Percentiles rank a stretch among this genome's conserved stretches.
These are phyloP conservation scores for Ceratocystis albifundus DNA, from an alignment of 2,329 filamentous ascomycete genomes.

Conservation along the genomic window DNA sequence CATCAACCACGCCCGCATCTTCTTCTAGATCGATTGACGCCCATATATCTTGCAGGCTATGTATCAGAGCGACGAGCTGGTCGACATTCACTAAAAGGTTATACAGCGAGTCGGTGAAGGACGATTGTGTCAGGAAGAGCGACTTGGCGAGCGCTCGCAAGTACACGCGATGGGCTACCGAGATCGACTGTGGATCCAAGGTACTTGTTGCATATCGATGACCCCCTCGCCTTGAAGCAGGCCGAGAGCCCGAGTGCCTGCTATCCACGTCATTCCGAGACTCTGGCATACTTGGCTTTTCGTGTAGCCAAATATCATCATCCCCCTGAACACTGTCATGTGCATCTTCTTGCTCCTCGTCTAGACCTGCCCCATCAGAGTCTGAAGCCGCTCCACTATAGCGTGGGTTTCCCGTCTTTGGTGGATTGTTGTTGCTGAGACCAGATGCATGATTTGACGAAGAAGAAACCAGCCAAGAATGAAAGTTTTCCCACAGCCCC, in stretches of 20 bases:
- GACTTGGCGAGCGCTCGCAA: conserved; percentile 55
- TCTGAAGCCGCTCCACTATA: conserved; percentile 18
- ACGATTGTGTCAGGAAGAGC: conserved; percentile 52
- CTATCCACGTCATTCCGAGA: conserved; percentile 24
- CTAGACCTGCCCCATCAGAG: conserved; percentile 18
- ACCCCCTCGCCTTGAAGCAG: conserved; percentile 52
- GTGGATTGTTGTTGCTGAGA: conserved; percentile 23
- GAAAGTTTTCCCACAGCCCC: conserved; percentile 69
- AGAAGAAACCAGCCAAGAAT: conserved; percentile 55
- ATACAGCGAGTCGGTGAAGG: conserved; percentile 55
- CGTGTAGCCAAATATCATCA: conserved; percentile 29
- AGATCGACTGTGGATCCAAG: conserved; percentile 76
- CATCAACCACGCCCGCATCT: conserved; percentile 70
- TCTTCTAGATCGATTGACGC: conserved; percentile 66
- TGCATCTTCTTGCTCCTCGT: conserved; percentile 4
- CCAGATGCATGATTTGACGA: conserved; percentile 26
- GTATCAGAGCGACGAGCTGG: conserved; percentile 64
- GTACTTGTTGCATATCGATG: conserved; percentile 28
- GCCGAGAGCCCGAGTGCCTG: conserved; percentile 22
- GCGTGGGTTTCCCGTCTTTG: conserved; percentile 22
- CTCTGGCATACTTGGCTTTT: conserved; percentile 21
- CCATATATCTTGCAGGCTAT: conserved; percentile 65
- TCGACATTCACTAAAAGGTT: conserved; percentile 63
- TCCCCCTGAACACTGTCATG: conserved; percentile 21
- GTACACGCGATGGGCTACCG: conserved; percentile 67